Evolutionary conservation across 1,284 basidiomycete genomes (phyloP).

Genomic region (Pseudozyma sp.): DNA sequence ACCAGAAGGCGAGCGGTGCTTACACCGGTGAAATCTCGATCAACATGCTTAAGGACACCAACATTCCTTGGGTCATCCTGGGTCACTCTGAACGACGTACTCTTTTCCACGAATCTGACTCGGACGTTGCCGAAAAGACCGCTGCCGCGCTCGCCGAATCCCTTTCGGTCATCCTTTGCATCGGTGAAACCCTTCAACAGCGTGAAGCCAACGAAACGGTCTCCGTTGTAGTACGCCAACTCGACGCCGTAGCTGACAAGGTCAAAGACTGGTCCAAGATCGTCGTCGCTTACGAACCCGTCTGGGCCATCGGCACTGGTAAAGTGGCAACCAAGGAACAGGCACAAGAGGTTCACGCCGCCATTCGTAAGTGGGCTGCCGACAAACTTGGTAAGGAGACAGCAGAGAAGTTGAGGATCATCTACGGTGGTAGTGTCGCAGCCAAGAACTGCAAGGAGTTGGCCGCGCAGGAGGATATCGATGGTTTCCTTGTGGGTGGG

Average conservation of each 20-base stretch:
- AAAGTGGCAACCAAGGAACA: conserved; percentile 90
- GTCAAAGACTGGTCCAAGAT: conserved; percentile 87
- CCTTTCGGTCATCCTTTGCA: conserved; percentile 91
- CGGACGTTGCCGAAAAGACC: conserved; percentile 87
- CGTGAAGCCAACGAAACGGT: conserved; percentile 84
- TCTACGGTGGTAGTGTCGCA: conserved; percentile 95
- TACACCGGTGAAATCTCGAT: conserved; percentile 78
- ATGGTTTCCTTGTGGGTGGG: conserved; percentile 99
- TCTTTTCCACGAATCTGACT: conserved; percentile 88
- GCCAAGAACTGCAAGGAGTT: conserved; percentile 85
- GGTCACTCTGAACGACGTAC: conserved; percentile 98
- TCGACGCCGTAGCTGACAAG: conserved; percentile 79
- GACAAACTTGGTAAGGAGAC: conserved; percentile 77
- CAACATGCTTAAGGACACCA: conserved; percentile 83
- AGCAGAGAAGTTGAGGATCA: conserved; percentile 84
- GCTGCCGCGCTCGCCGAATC: conserved; percentile 77
- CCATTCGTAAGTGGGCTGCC: conserved; percentile 82
- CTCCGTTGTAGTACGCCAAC: conserved; percentile 83
- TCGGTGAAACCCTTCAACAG: conserved; percentile 92
- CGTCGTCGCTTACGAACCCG: conserved; percentile 84
- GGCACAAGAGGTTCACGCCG: conserved; percentile 91
- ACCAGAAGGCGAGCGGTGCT: conserved; percentile 85
- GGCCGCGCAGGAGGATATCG: conserved; percentile 80
- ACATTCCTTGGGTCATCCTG: conserved; percentile 91
- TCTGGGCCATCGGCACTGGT: conserved; percentile 98